Base-by-base conservation (phyloP, 441 rosid genomes). In the Populus hybrid region DNA sequence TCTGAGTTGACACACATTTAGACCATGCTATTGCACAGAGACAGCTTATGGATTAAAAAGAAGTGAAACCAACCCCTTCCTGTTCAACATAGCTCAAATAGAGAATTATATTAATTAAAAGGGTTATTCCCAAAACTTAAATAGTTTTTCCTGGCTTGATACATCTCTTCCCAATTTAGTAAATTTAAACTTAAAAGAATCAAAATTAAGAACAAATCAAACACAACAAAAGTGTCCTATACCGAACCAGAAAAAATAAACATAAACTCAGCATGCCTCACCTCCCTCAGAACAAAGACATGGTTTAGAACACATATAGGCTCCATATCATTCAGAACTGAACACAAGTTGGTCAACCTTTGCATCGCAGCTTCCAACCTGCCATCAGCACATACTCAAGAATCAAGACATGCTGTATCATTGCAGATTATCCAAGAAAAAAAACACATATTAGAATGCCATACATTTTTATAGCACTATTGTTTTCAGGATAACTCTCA, bases 361-460 rank as follows among this genome's bases (percentile, higher is more conserved):
- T 97, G 98, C 93, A 97, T 91, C 78, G 99, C 99, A 87, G 99
- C 98, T 90, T 97, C 99, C 87, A 97, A 89, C 99, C 98, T 97
- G 92, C 80, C 86, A 83, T 74, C 59, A 82, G 38, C 30, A 76
- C 26, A 77, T 50, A 69, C 42, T 75, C 30, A 79, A 67, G 69
- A 79, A 75, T 75, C 68, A 70, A 30, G 32, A 61, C 67, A 72
- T 76, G 72, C 19, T 40, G 10, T 42, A 69, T 42, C 16, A 64
- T 68, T 57, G 32, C 65, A 57, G 65, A 73, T 67, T 71, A 53
- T 76, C 53, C 57, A 32, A 76, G 77, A 64, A 79, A 71, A 64
- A 61, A 4, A 74, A 42, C 32, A 69, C 34, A 34, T 57, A 50
- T 69, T 73, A 67, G 19, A 70, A 74, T 18, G 32, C 57, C 89